These are phyloP conservation scores for Tricholoma matsutake DNA, from an alignment of 768 basidiomycete genomes.

Conservation along the genomic window DNA sequence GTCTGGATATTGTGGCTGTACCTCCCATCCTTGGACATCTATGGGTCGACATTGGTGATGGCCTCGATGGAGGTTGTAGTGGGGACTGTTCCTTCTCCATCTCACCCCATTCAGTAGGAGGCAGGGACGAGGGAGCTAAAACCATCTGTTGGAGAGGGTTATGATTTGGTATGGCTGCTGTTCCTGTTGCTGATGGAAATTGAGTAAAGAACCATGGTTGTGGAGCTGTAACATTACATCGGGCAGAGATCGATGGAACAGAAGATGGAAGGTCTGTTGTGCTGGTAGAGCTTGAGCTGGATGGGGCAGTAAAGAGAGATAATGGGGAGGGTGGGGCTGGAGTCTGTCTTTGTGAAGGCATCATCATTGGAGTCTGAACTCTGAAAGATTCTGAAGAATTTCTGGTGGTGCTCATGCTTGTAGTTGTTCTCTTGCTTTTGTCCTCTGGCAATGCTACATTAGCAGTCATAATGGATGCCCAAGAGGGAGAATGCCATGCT, in stretches of 20 bases:
- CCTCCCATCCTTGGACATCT: not conserved
- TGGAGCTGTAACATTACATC: slow-evolving; percentile 2
- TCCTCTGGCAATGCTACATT: slow-evolving; percentile 5
- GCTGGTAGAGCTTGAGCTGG: slow-evolving; percentile 9
- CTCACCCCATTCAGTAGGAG: too few species aligned
- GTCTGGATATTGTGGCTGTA: not conserved
- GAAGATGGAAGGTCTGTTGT: not conserved
- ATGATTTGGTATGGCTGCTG: slow-evolving; percentile 2
- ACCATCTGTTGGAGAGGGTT: slow-evolving; percentile 1
- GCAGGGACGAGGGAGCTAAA: not conserved
- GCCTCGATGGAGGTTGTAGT: not conserved
- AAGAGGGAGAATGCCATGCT: slow-evolving; percentile 9
- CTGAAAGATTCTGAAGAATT: not conserved
- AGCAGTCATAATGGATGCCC: not conserved
- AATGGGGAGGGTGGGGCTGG: slow-evolving; percentile 11
- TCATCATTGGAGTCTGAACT: not conserved
- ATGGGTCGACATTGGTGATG: not conserved
- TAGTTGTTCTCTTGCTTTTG: not conserved
- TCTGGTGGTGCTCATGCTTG: not conserved
- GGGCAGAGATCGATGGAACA: slow-evolving; percentile 10
- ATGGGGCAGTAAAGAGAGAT: not conserved
- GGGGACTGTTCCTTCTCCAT: not conserved
- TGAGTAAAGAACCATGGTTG: slow-evolving; percentile 2
- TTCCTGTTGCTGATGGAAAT: not conserved
- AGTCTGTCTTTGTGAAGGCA: too few species aligned